Base-by-base conservation (phyloP, 2,329 filamentous ascomycete genomes). In the Colletotrichum coccodes region DNA sequence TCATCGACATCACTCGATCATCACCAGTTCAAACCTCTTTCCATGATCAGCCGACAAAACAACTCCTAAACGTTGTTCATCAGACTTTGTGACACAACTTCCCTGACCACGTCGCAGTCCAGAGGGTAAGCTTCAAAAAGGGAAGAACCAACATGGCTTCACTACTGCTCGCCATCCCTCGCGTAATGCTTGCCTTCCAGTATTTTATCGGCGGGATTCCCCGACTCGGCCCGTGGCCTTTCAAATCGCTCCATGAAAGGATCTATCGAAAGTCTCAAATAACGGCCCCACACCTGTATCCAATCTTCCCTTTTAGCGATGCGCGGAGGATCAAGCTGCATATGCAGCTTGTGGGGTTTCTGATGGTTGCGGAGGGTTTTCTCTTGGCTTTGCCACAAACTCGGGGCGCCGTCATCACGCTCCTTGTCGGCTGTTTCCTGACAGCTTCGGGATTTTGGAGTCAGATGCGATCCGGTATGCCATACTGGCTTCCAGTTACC, bases 201-300 rank as follows among this genome's bases (percentile, higher is more conserved):
- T 66, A 66, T 30, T 50, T 66, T 34, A 54, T 66, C 16, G 64
- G 64, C 16, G 58, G 64, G 6, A 62, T 60, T 60, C 64, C 64
- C 28, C 52, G 58, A 36, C 30, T 66, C 4, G 53, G 58, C 1
- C 50, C 64, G 0, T 56, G 64, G 49, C 64, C 64, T 1, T 66
- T 66, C 58, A 62, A 66, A 16, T 47, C 58, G 3, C 64, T 66
- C 12, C 64, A 66, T 3, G 28, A 56, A 18, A 66, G 42, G 34
- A 57, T 66, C n/a, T 66, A 66, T 50, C 64, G 58, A 14, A 66
- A 66, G 12, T 57, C 64, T 16, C 64, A 63, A n/a, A 40, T 30
- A 2, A 66, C 64, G 8, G 64, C 64, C 12, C 64, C 64, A 11
- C 50, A 62, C 12, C 42, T 66, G 3, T 21, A 42, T 30, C 64